Percentiles rank a stretch among this genome's conserved stretches.
These are phyloP conservation scores for Fusarium miscanthi DNA, from an alignment of 2,329 filamentous ascomycete species.

Conservation along the genomic window DNA sequence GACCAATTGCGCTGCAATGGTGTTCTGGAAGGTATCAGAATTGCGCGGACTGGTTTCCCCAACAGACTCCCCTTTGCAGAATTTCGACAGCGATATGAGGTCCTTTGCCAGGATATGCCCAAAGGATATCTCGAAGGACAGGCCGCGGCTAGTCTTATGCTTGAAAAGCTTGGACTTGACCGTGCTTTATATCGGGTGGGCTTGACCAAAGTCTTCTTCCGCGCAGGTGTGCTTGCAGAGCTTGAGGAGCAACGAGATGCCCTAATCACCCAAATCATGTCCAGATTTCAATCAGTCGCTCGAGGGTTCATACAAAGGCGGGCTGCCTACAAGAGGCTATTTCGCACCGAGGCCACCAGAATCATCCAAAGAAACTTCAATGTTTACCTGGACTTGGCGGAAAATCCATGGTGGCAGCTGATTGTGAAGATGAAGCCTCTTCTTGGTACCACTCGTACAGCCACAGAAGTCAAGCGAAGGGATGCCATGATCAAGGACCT, in stretches of 20 bases:
- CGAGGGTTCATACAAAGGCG: conserved; percentile 90
- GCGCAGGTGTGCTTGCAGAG: conserved; percentile 94
- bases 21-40: conserved; percentile 98
- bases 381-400: conserved; percentile 87
- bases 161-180: conserved; percentile 89
- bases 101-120: conserved; percentile 88
- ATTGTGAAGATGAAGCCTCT: conserved; percentile 96
- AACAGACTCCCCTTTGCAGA: conserved; percentile 93
- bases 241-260: conserved; percentile 95
- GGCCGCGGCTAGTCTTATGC: conserved; percentile 83
- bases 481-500: conserved; percentile 93
- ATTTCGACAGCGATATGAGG: conserved; percentile 95
- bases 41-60: conserved; percentile 95
- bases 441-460: conserved; percentile 89
- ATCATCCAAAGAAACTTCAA: conserved; percentile 97
- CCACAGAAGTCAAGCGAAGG: conserved; percentile 91
- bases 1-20: conserved; percentile 98
- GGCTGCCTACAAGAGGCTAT: conserved; percentile 90
- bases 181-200: conserved; percentile 90
- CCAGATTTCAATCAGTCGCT: conserved; percentile 90
- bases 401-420: conserved; percentile 97
- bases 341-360: conserved; percentile 91
- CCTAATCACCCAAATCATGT: conserved; percentile 93
- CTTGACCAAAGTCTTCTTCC: conserved; percentile 97
- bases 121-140: conserved; percentile 94